Base-by-base conservation (phyloP, 106 monocot species). In the Phalaenopsis aphrodite region DNA sequence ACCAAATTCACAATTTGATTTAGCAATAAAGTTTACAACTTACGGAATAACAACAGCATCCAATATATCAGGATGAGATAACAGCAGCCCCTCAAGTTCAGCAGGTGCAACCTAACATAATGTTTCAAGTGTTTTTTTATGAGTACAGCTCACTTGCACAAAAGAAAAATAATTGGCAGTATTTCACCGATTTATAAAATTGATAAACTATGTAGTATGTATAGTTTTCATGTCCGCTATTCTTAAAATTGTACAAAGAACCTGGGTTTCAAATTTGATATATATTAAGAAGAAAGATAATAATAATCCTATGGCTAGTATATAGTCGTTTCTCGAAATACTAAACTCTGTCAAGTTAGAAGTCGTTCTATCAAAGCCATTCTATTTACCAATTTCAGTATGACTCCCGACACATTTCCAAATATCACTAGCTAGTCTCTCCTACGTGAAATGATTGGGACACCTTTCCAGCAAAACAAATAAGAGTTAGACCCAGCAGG, bases 11-110 rank as follows among this genome's bases (percentile, higher is more conserved):
- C 21, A 43, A 12, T 52, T 14, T 12, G 52, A 10, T 52, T 52
- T 45, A 45, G 37, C 9, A 71, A 15, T 23, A 46, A 23, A 45
- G 19, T 30, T 5, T 49, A 8, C 37, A 68, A 80, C 94, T 90
- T 87, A 92, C 95, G 92, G 95, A 39, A 94, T 92, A n/a, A 99
- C 98, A 78, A 84, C 94, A 48, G 94, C 89, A 83, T 99, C 98
- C 46, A 88, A 76, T 84, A 99, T 94, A 71, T 94, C 90, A 66
- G 92, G 83, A 84, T 98, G 94, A 30, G 90, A 86, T 73, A 91
- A 83, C 75, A 98, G 98, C 77, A 98, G 71, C 2, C 87, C 90
- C 84, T 98, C 98, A 74, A 98, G 87, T 66, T 98, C 98, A 56
- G 98, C 98, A 66, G 98, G 98, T 73, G 98, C 98, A 86, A 98